Percentiles rank a stretch among this genome's conserved stretches.
Conservation (phyloP, 2,329 filamentous ascomycete species). For the Claviceps digitariae region DNA sequence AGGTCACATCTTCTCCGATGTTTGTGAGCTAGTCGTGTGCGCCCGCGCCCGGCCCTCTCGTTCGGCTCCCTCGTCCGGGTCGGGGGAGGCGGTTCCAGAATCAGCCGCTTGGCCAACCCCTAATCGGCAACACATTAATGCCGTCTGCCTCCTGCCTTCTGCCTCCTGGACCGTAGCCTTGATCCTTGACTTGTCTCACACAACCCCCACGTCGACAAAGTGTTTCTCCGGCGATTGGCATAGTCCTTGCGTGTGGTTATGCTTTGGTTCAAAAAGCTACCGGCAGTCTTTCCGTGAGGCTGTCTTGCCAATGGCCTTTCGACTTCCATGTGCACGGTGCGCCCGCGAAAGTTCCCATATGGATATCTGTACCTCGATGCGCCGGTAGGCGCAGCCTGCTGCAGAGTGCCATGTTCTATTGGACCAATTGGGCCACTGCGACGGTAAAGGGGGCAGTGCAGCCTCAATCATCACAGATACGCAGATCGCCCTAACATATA, state of each 20-base stretch:
- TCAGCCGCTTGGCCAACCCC: not conserved
- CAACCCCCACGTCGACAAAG: not conserved
- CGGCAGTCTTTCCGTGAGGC: not conserved
- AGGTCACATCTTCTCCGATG: constrained; percentile 3
- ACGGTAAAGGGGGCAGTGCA: not conserved
- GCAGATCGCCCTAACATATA: not conserved
- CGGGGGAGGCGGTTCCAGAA: not conserved
- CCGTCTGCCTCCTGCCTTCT: not conserved
- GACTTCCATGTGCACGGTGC: not conserved
- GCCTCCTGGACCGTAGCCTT: not conserved
- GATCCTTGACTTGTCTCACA: too few relatives aligned
- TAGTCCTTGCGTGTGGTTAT: not conserved
- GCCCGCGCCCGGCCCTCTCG: not conserved
- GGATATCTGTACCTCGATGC: not conserved
- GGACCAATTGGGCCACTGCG: not conserved
- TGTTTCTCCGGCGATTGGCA: not conserved
- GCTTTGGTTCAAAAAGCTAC: not conserved
- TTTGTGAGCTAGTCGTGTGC: not conserved
- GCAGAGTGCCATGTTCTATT: not conserved
- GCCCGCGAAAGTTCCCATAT: not conserved
- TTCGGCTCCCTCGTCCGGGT: too few relatives aligned
- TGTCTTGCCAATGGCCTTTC: not conserved
- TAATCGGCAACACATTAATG: not conserved
- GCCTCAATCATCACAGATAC: not conserved
- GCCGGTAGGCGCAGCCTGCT: not conserved